Evolutionary conservation across 805 yeast genomes (phyloP).

Genomic region (Metschnikowia kunwiensis): DNA sequence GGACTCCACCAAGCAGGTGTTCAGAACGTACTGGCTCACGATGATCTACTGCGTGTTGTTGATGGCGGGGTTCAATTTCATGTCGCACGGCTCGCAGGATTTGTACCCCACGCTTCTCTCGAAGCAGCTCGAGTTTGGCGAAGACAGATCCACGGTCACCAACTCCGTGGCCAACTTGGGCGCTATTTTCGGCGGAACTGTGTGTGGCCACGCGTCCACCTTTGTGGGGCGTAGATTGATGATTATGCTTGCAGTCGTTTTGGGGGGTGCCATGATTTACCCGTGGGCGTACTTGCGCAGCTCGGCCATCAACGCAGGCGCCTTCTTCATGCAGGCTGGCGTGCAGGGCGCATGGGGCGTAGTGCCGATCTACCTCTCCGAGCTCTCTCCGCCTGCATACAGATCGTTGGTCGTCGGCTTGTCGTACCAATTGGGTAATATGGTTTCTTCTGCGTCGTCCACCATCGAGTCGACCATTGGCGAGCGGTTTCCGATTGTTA

Average conservation of each 20-base stretch:
- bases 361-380: conserved; percentile 62
- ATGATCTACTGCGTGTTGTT: conserved; percentile 53
- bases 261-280: conserved; percentile 41
- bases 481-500: conserved; percentile 50
- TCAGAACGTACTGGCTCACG: conserved; percentile 58
- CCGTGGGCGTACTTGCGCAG: conserved; percentile 26
- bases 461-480: conserved; percentile 70
- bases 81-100: conserved; percentile 44
- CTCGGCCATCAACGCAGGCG: conserved; percentile 52
- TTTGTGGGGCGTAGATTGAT: conserved; percentile 38
- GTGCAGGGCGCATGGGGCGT: conserved; percentile 79
- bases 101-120: conserved; percentile 40
- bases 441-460: conserved; percentile 67
- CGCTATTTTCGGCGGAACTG: conserved; percentile 40
- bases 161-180: conserved; percentile 41
- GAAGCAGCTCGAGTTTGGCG: conserved; percentile 30
- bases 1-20: conserved; percentile 19
- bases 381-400: conserved; percentile 42
- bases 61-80: conserved; percentile 42
- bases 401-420: conserved; percentile 25
- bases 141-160: conserved; percentile 36
- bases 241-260: conserved; percentile 28
- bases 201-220: conserved; percentile 44
- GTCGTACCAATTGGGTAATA: conserved; percentile 69
- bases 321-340: conserved; percentile 59